phyloP scores from a whole-genome alignment of 2,329 filamentous ascomycete genomes.

The Calonectria hongkongensis region DNA sequence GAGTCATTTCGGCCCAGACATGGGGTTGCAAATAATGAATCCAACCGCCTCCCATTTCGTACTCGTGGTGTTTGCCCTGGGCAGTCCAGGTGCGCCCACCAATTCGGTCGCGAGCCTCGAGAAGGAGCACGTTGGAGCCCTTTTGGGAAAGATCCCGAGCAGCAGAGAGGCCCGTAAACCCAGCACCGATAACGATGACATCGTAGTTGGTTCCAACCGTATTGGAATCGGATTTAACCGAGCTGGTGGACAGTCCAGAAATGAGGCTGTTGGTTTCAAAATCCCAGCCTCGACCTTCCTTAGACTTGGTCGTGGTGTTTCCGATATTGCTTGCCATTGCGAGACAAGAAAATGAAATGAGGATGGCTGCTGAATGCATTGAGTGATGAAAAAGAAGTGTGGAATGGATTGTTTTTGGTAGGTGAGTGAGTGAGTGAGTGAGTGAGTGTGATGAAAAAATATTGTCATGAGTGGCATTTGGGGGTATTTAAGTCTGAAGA shows the following conservation, averaged over 20 bases:
- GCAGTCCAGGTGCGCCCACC: not conserved
- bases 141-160: not conserved
- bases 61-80: not conserved
- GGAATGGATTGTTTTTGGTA: not conserved
- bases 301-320: not conserved
- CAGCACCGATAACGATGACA: conserved; percentile 9
- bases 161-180: not conserved
- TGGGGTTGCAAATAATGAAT: not conserved
- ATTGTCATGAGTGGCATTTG: not conserved
- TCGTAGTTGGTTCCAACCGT: not conserved
- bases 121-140: not conserved
- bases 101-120: conserved; percentile 2
- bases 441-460: not conserved
- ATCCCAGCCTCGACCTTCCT: not conserved
- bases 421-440: not conserved
- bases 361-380: not conserved
- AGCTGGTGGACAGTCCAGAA: not conserved
- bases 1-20: not conserved
- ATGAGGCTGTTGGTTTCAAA: conserved; percentile 1
- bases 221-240: not conserved
- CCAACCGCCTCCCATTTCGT: conserved; percentile 12
- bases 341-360: not conserved
- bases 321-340: not conserved
- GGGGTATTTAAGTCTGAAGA: not conserved
- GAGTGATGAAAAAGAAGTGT: not conserved